Evolutionary conservation across 2,329 filamentous ascomycete species (phyloP), one percentile per base, ranked within the genome.

Genomic region (Claviceps sp.): DNA sequence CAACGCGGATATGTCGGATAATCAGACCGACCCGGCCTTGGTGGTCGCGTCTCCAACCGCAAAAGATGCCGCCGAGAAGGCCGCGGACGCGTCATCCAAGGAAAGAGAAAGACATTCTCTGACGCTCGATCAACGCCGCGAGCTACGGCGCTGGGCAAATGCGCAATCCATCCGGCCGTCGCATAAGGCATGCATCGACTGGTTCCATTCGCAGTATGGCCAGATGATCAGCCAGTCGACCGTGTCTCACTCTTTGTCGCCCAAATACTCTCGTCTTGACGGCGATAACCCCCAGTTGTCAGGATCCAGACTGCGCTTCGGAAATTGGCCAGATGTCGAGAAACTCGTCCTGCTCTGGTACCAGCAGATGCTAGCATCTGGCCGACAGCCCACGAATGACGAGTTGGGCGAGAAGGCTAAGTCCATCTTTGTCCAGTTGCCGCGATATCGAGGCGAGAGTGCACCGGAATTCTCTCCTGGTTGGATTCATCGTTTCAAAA

Each of bases 401-500:
- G 78, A 81, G 63, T 70, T 82, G 3, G 77, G 76, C 55, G 78
- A 81, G 37, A 81, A 81, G 67, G 78, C 78, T 44, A 81, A 80
- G 62, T 61, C 66, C 53, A 79, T 82, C 57, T 82, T 81, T 62
- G 67, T 67, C 44, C 73, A 78, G 58, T 67, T 82, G 30, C 77
- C 78, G 16, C 75, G 77, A 18, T 81, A 82, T 63, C 79, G 77
- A 61, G 78, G 78, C 56, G 77, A 81, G 61, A 65, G 65, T n/a
- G 68, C 78, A 1, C 78, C 78, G 47, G 78, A 82, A 62, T 82
- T 82, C 62, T 81, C 77, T 0, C 78, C 78, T 0, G 78, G 78
- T 42, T 82, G 78, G 78, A 81, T 82, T 53, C 78, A 82, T 58
- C 72, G 78, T 38, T 82, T 82, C 67, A 82, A 82, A 66, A 81